A percentile compares a stretch with the other conserved stretches of the same genome.
Conservation (phyloP, 2,329 filamentous ascomycete genomes). For the Epichloe uncinata region DNA sequence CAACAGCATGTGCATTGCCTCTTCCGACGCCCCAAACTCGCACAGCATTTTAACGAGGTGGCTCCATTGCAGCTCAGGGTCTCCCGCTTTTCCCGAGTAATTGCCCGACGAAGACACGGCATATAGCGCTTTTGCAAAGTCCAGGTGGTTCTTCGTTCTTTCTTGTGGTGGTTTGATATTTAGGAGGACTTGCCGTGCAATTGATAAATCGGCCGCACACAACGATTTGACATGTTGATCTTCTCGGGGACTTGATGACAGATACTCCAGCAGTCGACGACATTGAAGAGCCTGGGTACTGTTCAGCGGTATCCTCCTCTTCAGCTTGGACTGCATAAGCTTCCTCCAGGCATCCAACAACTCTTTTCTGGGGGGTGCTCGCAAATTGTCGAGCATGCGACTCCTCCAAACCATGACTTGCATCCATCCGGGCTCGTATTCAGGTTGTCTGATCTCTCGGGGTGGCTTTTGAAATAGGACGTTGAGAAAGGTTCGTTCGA, state of each 20-base stretch:
- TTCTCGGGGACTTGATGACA: slow-evolving; percentile 19
- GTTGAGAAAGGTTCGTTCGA: slow-evolving; percentile 39
- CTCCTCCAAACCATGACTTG: slow-evolving; percentile 56
- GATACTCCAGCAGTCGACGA: slow-evolving; percentile 45
- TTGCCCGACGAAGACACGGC: slow-evolving; percentile 13
- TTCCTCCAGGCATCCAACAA: slow-evolving; percentile 50
- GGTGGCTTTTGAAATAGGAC: slow-evolving; percentile 47
- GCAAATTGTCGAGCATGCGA: slow-evolving; percentile 46
- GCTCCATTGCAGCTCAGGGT: slow-evolving; percentile 16
- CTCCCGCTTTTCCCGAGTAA: slow-evolving; percentile 9
- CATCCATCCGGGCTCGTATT: slow-evolving; percentile 57
- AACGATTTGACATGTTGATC: slow-evolving; percentile 19
- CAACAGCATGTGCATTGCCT: slow-evolving; percentile 34
- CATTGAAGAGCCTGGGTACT: slow-evolving; percentile 49
- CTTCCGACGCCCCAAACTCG: slow-evolving; percentile 38
- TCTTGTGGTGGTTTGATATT: slow-evolving; percentile 30
- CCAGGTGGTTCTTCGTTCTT: slow-evolving; percentile 30
- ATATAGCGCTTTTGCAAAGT: slow-evolving; percentile 33
- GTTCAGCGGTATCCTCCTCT: slow-evolving; percentile 39
- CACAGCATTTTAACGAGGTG: slow-evolving; percentile 30
- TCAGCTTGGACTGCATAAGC: slow-evolving; percentile 46
- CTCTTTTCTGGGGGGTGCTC: slow-evolving; percentile 56
- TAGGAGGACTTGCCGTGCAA: slow-evolving; percentile 31
- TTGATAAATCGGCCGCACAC: slow-evolving; percentile 28
- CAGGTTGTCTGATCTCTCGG: slow-evolving; percentile 44